A percentile compares a stretch with the other conserved stretches of the same genome.
Evolutionary conservation across 352 stramenopile species (phyloP).

Genomic region (Pythium chondricola): DNA sequence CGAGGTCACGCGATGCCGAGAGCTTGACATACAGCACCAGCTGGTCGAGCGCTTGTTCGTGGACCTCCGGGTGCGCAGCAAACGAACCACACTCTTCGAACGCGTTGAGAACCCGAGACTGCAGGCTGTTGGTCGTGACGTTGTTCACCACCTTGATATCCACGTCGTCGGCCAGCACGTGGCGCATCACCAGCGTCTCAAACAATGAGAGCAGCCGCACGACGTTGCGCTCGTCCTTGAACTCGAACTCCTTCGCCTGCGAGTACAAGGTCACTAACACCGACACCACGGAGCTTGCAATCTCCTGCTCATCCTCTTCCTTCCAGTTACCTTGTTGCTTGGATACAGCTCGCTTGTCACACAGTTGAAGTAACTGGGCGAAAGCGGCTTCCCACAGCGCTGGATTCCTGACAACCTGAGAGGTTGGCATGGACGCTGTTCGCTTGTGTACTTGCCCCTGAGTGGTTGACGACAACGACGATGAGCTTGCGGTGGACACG

Average conservation of each 20-base stretch:
- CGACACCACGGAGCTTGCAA: constrained; percentile 65
- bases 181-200: constrained; percentile 47
- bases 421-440: constrained; percentile 5
- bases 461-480: constrained; percentile 10
- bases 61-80: constrained; percentile 45
- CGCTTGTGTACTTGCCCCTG: no score
- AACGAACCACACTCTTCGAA: constrained; percentile 83
- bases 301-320: constrained; percentile 79
- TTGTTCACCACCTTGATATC: constrained; percentile 32
- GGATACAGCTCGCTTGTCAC: constrained; percentile 25
- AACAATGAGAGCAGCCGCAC: constrained; percentile 59
- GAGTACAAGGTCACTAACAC: constrained; percentile 74
- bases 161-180: constrained; percentile 38
- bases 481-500: constrained; percentile 29
- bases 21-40: constrained; percentile 52
- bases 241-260: constrained; percentile 70
- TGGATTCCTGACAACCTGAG: constrained; percentile 38
- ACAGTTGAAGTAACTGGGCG: constrained; percentile 46
- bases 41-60: constrained; percentile 64
- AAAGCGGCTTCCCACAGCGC: constrained; percentile 69
- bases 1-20: constrained; percentile 36
- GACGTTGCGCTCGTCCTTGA: constrained; percentile 60
- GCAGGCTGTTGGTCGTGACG: constrained; percentile 76
- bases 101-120: constrained; percentile 75
- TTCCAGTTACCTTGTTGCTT: constrained; percentile 21